A percentile compares a stretch with the other conserved stretches of the same genome.
Conservation (phyloP, 108 stramenopile genomes). For the Nitzschia palea region DNA sequence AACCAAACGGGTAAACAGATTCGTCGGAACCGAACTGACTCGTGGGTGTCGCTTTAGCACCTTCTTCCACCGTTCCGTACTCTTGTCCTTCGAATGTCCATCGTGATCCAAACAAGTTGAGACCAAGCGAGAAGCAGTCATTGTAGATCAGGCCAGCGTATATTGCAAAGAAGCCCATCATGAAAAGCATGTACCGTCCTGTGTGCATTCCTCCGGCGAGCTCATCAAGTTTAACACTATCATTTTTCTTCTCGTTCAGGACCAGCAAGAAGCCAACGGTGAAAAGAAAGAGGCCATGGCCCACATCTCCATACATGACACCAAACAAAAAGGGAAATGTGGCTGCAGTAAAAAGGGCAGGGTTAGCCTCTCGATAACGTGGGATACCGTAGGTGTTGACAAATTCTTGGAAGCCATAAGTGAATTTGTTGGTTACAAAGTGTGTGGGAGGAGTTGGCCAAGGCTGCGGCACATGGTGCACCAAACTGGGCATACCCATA, state of each 20-base stretch:
- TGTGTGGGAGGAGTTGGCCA: slow-evolving; percentile 97
- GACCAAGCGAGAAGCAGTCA: slow-evolving; percentile 95
- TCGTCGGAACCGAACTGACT: slow-evolving; percentile 73
- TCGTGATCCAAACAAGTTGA: slow-evolving; percentile 90
- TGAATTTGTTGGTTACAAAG: slow-evolving; percentile 96
- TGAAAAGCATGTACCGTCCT: slow-evolving; percentile 95
- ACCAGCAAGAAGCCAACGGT: slow-evolving; percentile 81
- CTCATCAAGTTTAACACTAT: slow-evolving; percentile 84
- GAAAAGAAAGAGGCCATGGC: slow-evolving; percentile 93
- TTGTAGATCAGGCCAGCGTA: slow-evolving; percentile 99
- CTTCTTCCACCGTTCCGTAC: slow-evolving; percentile 62
- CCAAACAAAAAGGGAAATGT: slow-evolving; percentile 99
- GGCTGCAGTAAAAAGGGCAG: slow-evolving; percentile 96
- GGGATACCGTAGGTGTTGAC: slow-evolving; percentile 99
- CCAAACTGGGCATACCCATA: slow-evolving; percentile 78
- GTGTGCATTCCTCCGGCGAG: slow-evolving; percentile 82
- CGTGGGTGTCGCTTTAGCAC: slow-evolving; percentile 57
- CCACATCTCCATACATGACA: slow-evolving; percentile 99
- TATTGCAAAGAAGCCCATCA: slow-evolving; percentile 98
- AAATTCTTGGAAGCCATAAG: slow-evolving; percentile 95
- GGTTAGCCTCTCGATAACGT: slow-evolving; percentile 98
- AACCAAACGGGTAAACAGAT: slow-evolving; percentile 95
- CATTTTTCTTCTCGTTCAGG: slow-evolving; percentile 76
- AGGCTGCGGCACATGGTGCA: slow-evolving; percentile 85
- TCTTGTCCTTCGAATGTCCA: slow-evolving; percentile 75